phyloP scores from a whole-genome alignment of 352 stramenopile genomes.

The Aphanomyces invadans region DNA sequence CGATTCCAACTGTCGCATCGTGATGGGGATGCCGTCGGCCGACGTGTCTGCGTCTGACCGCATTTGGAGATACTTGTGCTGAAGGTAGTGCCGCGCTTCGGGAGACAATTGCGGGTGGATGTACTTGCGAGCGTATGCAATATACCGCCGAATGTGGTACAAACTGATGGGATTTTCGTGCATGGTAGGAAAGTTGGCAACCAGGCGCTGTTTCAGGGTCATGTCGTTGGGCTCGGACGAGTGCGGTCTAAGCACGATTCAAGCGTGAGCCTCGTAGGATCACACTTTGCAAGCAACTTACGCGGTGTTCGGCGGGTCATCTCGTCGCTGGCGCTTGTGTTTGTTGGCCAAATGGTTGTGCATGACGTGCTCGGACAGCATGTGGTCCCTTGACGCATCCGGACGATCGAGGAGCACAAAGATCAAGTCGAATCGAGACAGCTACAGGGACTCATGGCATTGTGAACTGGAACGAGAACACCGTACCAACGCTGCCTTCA shows the following conservation, averaged over 20 bases:
- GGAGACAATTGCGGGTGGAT: slow-evolving; percentile 82
- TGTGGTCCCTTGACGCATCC: slow-evolving; percentile 87
- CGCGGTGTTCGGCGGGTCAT: background rate
- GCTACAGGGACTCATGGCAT: slow-evolving; percentile 22
- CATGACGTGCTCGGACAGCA: slow-evolving; percentile 95
- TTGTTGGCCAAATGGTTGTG: slow-evolving; percentile 55
- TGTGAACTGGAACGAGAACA: background rate
- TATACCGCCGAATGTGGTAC: slow-evolving; percentile 94
- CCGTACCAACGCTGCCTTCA: slow-evolving; percentile 84
- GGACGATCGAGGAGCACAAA: slow-evolving; percentile 95
- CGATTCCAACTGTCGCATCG: slow-evolving; percentile 95
- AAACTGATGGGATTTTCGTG: slow-evolving; percentile 46
- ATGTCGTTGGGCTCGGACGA: too few relatives aligned
- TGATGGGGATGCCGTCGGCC: slow-evolving; percentile 80
- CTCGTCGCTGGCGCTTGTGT: slow-evolving; percentile 22
- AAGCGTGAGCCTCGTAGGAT: too few relatives aligned
- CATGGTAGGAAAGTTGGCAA: slow-evolving; percentile 41
- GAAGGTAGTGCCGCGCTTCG: slow-evolving; percentile 52
- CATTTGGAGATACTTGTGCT: slow-evolving; percentile 87
- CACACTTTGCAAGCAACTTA: too few relatives aligned
- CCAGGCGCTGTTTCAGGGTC: slow-evolving; percentile 44
- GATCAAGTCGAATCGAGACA: slow-evolving; percentile 96
- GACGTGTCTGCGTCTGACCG: slow-evolving; percentile 49
- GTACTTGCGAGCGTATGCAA: slow-evolving; percentile 94
- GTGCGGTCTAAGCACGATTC: too few relatives aligned